These are phyloP conservation scores for Trichoderma sp. DNA, from an alignment of 2,329 filamentous ascomycete genomes.

Conservation along the genomic window DNA sequence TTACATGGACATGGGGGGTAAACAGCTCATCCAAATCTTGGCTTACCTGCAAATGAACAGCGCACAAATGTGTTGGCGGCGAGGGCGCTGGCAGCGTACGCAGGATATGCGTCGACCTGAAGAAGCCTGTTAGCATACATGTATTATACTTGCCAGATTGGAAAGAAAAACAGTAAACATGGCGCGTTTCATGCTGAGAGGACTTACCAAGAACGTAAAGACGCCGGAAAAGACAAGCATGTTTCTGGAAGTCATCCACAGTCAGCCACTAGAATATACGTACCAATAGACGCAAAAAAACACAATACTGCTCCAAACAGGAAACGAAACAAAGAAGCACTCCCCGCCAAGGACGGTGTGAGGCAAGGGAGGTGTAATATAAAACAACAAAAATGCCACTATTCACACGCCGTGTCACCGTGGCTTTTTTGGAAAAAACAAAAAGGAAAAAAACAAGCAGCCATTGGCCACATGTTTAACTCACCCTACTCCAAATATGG, in stretches of 20 bases:
- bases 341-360: neutral
- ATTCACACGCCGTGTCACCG: conserved; percentile 29
- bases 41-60: conserved; percentile 70
- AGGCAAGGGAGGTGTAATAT: neutral
- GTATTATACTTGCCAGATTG: neutral
- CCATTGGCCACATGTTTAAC: conserved; percentile 34
- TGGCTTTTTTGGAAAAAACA: conserved; percentile 10
- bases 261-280: conserved; percentile 36
- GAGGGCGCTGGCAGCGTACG: conserved; percentile 76
- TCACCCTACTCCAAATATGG: conserved; percentile 72
- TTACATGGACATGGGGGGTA: neutral
- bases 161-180: neutral
- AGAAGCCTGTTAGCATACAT: neutral
- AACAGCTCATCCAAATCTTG: neutral
- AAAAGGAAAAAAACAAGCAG: conserved; percentile 31
- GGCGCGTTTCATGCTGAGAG: neutral
- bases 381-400: conserved; percentile 16
- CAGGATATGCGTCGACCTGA: conserved; percentile 73
- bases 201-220: conserved; percentile 81
- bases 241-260: conserved; percentile 53
- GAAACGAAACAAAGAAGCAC: neutral
- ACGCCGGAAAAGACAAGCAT: conserved; percentile 81
- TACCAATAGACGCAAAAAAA: conserved; percentile 13
- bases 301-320: neutral
- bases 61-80: conserved; percentile 83